phyloP scores from a whole-genome alignment of 805 yeast genomes.

The Brettanomyces anomalus region DNA sequence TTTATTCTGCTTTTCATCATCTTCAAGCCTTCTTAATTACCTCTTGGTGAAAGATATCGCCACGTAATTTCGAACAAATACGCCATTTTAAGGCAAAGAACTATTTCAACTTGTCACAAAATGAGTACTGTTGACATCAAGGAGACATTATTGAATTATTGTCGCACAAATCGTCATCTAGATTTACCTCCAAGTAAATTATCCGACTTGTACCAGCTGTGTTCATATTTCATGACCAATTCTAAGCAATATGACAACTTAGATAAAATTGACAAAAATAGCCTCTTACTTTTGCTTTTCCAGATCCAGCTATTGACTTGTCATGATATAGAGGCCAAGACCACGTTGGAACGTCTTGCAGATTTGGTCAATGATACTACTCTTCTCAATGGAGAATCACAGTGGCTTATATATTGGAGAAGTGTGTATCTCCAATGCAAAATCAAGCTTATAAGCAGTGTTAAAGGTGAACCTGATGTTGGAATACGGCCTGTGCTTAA shows the following conservation, averaged over 20 bases:
- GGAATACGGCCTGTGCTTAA: slow-evolving; percentile 20
- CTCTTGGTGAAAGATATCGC: no score
- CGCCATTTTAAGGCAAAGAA: no score
- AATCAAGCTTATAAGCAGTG: slow-evolving; percentile 23
- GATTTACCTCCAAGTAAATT: slow-evolving; percentile 1
- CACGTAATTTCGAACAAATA: no score
- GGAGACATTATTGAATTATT: slow-evolving; percentile 1
- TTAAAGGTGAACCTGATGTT: slow-evolving; percentile 2
- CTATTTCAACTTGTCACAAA: no score
- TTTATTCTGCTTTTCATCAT: no score
- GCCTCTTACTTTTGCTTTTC: slow-evolving; percentile 64
- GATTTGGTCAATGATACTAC: slow-evolving; percentile 34
- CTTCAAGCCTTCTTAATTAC: no score
- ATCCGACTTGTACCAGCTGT: not conserved
- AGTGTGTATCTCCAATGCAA: slow-evolving; percentile 51
- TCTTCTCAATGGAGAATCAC: slow-evolving; percentile 39
- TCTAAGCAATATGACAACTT: slow-evolving; percentile 7
- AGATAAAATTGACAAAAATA: slow-evolving; percentile 39
- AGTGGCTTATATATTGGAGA: slow-evolving; percentile 46
- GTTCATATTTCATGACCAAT: not conserved
- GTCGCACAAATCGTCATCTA: slow-evolving; percentile 1
- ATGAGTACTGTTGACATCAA: not conserved
- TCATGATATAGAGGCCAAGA: slow-evolving; percentile 64
- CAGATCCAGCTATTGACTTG: slow-evolving; percentile 51
- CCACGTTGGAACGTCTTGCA: slow-evolving; percentile 49